These are phyloP conservation scores for Insectozyma bohioensis DNA, from an alignment of 1,139 yeast species.

Conservation along the genomic window DNA sequence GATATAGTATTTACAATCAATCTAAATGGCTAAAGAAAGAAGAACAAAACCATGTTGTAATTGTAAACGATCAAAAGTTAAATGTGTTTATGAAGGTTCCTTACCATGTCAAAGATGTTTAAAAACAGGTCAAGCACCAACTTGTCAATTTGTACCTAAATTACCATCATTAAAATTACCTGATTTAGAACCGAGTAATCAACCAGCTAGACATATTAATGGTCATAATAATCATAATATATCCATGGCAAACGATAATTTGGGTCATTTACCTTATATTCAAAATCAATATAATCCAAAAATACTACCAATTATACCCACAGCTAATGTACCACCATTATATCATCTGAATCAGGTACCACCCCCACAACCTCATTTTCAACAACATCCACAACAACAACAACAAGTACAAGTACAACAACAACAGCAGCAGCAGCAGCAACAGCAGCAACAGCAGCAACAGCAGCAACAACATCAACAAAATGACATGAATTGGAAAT, in stretches of 20 bases:
- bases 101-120: slow-evolving; percentile 62
- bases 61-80: slow-evolving; percentile 65
- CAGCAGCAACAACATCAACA: not conserved
- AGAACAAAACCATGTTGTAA: slow-evolving; percentile 62
- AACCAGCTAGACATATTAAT: slow-evolving; percentile 1
- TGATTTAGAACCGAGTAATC: slow-evolving; percentile 13
- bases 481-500: slow-evolving; percentile 34
- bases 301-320: slow-evolving; percentile 6
- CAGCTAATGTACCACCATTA: not conserved
- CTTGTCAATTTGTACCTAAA: slow-evolving; percentile 58
- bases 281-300: not conserved
- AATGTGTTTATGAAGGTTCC: slow-evolving; percentile 49
- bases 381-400: not conserved
- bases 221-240: not conserved
- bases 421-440: not conserved
- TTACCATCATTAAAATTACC: slow-evolving; percentile 48
- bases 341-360: too few relatives aligned
- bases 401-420: not conserved
- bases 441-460: slow-evolving; percentile 3
- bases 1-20: too few relatives aligned
- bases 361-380: not conserved
- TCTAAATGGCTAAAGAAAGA: slow-evolving; percentile 43
- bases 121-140: slow-evolving; percentile 42
- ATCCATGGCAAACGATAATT: slow-evolving; percentile 2
- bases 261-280: not conserved